phyloP scores from a whole-genome alignment of 192 early-diverging fungal genomes.

The Mortierella alpina region DNA sequence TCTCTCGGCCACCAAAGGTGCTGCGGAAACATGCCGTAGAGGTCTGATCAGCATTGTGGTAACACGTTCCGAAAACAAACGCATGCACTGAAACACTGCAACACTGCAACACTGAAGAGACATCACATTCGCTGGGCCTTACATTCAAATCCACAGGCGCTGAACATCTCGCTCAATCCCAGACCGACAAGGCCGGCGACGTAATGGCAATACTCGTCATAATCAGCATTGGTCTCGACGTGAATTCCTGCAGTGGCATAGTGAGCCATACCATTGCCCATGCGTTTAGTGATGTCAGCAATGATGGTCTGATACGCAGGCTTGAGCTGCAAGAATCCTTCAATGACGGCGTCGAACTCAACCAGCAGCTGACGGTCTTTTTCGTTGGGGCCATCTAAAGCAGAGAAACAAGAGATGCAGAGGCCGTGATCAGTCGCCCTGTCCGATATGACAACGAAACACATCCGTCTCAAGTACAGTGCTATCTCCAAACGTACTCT shows the following conservation, averaged over 20 bases:
- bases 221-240: constrained; percentile 85
- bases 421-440: background rate
- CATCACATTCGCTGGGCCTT: constrained; percentile 6
- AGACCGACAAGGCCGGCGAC: constrained; percentile 96
- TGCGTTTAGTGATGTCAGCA: constrained; percentile 88
- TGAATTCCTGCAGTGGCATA: constrained; percentile 70
- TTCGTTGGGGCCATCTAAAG: constrained; percentile 84
- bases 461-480: background rate
- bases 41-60: background rate
- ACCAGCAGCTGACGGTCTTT: constrained; percentile 94
- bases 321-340: constrained; percentile 86
- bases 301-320: constrained; percentile 86
- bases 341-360: constrained; percentile 90
- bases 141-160: constrained; percentile 84
- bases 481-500: constrained; percentile 61
- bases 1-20: constrained; percentile 40
- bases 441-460: background rate
- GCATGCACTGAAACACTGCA: background rate
- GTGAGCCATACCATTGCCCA: constrained; percentile 98
- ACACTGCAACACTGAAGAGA: background rate
- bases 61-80: background rate
- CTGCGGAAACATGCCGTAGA: background rate
- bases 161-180: constrained; percentile 93
- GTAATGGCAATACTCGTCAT: constrained; percentile 97
- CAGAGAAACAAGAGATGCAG: background rate